Percentiles rank a stretch among this genome's conserved stretches.
Conservation (phyloP, 2,329 filamentous ascomycete genomes). For the Cyphellophora europaea region DNA sequence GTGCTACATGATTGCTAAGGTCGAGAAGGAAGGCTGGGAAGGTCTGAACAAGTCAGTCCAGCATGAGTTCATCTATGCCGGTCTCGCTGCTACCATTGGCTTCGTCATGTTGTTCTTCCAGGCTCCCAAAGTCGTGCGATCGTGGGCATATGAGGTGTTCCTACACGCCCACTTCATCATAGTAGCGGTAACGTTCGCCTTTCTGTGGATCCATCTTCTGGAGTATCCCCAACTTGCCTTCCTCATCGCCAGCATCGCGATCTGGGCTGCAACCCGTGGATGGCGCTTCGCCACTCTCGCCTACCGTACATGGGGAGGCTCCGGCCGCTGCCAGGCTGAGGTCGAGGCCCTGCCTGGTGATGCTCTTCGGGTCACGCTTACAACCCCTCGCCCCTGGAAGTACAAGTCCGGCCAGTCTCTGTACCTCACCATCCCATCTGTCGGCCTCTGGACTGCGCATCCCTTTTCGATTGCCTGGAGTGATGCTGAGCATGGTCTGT, state of each 20-base stretch:
- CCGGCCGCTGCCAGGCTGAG: slow-evolving; percentile 53
- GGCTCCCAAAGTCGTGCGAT: slow-evolving; percentile 70
- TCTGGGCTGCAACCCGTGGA: slow-evolving; percentile 68
- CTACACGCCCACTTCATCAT: slow-evolving; percentile 75
- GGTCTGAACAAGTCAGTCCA: slow-evolving; percentile 23
- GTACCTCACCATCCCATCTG: slow-evolving; percentile 60
- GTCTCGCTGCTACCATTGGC: slow-evolving; percentile 39
- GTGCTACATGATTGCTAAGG: slow-evolving; percentile 65
- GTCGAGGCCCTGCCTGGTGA: slow-evolving; percentile 63
- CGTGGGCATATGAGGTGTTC: slow-evolving; percentile 97
- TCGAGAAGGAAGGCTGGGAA: slow-evolving; percentile 32
- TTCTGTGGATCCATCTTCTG: slow-evolving; percentile 71
- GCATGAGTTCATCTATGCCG: slow-evolving; percentile 26
- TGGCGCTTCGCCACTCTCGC: slow-evolving; percentile 54
- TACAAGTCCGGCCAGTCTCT: slow-evolving; percentile 64
- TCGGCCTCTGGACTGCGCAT: slow-evolving; percentile 64
- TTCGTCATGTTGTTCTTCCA: slow-evolving; percentile 60
- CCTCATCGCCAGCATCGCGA: slow-evolving; percentile 61
- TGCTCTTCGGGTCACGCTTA: slow-evolving; percentile 59
- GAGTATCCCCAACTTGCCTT: slow-evolving; percentile 62
- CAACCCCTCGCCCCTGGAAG: slow-evolving; percentile 56
- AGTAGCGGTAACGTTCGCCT: slow-evolving; percentile 57
- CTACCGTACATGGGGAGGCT: slow-evolving; percentile 50
- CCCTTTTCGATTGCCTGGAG: slow-evolving; percentile 74
- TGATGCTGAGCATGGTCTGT: slow-evolving; percentile 41